phyloP scores from a whole-genome alignment of 139 green algal species.

The Asterochloris erici region DNA sequence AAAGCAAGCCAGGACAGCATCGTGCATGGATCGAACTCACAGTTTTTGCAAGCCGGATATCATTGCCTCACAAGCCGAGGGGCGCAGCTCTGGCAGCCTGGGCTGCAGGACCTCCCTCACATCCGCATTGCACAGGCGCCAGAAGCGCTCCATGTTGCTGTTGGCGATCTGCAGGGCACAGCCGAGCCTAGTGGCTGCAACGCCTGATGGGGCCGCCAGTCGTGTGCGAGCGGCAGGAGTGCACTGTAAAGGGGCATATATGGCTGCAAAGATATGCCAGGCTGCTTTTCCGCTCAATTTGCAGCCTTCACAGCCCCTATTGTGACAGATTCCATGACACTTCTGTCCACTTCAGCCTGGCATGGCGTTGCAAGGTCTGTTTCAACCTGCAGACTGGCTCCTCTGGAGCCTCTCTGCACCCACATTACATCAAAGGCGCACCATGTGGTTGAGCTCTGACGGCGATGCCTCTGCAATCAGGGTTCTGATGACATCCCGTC shows the following conservation, averaged over 20 bases:
- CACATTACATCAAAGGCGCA: not conserved
- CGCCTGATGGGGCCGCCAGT: too few relatives aligned
- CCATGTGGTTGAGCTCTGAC: constrained; percentile 21
- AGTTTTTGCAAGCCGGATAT: constrained; percentile 17
- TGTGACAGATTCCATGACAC: too few relatives aligned
- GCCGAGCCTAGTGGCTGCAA: not conserved
- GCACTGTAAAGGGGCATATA: too few relatives aligned
- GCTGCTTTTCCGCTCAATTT: too few relatives aligned
- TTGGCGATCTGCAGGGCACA: constrained; percentile 16
- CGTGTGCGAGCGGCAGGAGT: too few relatives aligned
- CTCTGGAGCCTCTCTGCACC: too few relatives aligned
- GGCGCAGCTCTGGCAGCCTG: constrained; percentile 8
- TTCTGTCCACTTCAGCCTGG: too few relatives aligned
- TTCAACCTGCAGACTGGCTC: too few relatives aligned
- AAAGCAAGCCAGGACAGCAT: too few relatives aligned
- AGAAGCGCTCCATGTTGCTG: constrained; percentile 22
- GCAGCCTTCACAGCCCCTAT: too few relatives aligned
- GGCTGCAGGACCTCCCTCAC: constrained; percentile 13
- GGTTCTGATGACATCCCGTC: constrained; percentile 9
- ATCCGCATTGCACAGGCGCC: constrained; percentile 12
- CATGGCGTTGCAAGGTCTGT: too few relatives aligned
- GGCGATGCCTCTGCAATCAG: constrained; percentile 17
- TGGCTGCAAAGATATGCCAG: too few relatives aligned
- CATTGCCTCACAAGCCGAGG: constrained; percentile 18
- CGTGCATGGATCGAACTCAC: not conserved